A percentile compares a stretch with the other conserved stretches of the same genome.
phyloP scores from a whole-genome alignment of 1,284 basidiomycete species.

The Termitomyces sp. region DNA sequence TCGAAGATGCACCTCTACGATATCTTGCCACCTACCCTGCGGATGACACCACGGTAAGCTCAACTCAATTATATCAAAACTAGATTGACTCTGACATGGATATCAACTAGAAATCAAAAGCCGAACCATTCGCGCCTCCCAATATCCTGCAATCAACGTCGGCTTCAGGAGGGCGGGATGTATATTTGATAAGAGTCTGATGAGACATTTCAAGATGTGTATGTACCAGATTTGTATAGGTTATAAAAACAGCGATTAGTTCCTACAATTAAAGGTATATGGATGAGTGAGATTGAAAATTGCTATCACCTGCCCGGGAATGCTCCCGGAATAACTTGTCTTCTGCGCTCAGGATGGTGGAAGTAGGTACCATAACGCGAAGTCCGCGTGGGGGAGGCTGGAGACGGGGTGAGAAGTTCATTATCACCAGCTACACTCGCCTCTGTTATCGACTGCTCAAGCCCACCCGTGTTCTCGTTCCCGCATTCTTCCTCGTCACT shows the following conservation, averaged over 20 bases:
- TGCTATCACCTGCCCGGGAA: constrained; percentile 29
- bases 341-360: constrained; percentile 67
- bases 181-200: constrained; percentile 38
- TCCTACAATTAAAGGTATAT: constrained; percentile 11
- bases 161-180: constrained; percentile 53
- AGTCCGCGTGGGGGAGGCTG: constrained; percentile 24
- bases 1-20: constrained; percentile 46
- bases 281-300: not conserved
- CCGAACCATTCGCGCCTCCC: constrained; percentile 44
- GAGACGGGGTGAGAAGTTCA: constrained; percentile 9
- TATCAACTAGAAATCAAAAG: constrained; percentile 18
- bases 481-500: constrained; percentile 31
- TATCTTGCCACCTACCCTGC: constrained; percentile 41
- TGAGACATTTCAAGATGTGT: not conserved
- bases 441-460: constrained; percentile 25
- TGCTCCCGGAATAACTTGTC: constrained; percentile 49
- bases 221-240: not conserved
- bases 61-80: not conserved
- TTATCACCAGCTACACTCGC: constrained; percentile 20
- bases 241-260: constrained; percentile 1
- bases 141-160: constrained; percentile 56
- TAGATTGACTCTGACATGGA: not conserved
- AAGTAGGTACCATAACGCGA: constrained; percentile 67
- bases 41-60: constrained; percentile 23
- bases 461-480: constrained; percentile 21